Conservation (phyloP, 495 filamentous ascomycete genomes). For the Halenospora varia region DNA sequence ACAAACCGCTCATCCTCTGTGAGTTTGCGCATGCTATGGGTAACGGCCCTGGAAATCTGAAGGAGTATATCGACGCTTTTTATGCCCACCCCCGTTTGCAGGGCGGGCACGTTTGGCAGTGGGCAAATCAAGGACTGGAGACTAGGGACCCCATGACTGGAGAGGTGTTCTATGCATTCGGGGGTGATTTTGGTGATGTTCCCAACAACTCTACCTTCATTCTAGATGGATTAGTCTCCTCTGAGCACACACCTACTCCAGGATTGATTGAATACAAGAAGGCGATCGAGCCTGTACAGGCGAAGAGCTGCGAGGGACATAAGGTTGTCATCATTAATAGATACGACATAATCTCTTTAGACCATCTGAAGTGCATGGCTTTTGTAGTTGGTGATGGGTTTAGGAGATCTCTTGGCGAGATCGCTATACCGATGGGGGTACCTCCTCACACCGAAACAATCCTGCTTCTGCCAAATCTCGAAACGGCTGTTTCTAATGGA, state of each 20-base stretch:
- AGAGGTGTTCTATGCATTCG: conserved; percentile 58
- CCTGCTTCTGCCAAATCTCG: no score
- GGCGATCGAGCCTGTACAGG: conserved; percentile 57
- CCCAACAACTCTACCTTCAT: conserved; percentile 68
- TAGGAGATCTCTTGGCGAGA: conserved; percentile 22
- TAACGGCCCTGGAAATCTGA: conserved; percentile 63
- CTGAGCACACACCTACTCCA: conserved; percentile 55
- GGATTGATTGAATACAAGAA: conserved; percentile 62
- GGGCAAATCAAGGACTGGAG: conserved; percentile 66
- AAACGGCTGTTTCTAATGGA: no score
- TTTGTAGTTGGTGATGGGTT: conserved; percentile 36
- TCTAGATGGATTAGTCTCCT: conserved; percentile 60
- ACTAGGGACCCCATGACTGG: conserved; percentile 50
- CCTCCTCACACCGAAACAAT: background rate
- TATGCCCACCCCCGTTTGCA: conserved; percentile 58
- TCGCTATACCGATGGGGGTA: conserved; percentile 29
- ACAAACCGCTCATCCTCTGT: conserved; percentile 60
- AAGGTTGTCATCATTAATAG: conserved; percentile 42
- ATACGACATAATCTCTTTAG: conserved; percentile 49
- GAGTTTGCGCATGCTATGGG: conserved; percentile 75
- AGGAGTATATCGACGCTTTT: conserved; percentile 67
- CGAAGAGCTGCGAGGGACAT: conserved; percentile 27
- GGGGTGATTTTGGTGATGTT: conserved; percentile 67
- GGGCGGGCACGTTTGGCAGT: conserved; percentile 75
- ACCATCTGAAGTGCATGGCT: conserved; percentile 44